Evolutionary conservation across 2,329 filamentous ascomycete species (phyloP).

Genomic region (Trichoderma semiorbis): DNA sequence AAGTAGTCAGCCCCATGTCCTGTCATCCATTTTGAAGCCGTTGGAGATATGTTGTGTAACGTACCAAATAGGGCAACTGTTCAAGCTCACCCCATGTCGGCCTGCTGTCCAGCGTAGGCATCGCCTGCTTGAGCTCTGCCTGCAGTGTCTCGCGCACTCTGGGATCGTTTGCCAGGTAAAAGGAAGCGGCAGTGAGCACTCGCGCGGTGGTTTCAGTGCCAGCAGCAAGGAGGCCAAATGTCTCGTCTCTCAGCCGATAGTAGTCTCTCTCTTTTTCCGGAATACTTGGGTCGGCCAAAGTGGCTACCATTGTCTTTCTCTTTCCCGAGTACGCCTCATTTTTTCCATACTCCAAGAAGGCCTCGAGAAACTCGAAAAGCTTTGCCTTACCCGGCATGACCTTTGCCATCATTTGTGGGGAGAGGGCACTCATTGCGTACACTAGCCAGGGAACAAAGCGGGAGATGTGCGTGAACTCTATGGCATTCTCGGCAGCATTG

Average conservation of each 20-base stretch:
- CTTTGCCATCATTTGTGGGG: neutral
- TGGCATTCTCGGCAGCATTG: conserved; percentile 10
- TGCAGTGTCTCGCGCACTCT: conserved; percentile 16
- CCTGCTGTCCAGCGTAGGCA: conserved; percentile 8
- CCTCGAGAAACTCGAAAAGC: conserved; percentile 4
- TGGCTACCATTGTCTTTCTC: conserved; percentile 11
- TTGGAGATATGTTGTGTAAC: neutral
- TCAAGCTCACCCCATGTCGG: conserved; percentile 19
- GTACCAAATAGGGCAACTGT: conserved; percentile 20
- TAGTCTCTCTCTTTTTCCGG: conserved; percentile 17
- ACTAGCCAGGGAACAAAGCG: conserved; percentile 19
- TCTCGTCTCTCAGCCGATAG: conserved; percentile 22
- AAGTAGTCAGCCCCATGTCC: neutral
- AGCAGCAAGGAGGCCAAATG: conserved; percentile 19
- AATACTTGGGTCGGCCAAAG: conserved; percentile 14
- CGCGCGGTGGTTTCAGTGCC: conserved; percentile 23
- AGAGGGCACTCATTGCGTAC: conserved; percentile 4
- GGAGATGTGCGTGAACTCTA: conserved; percentile 15
- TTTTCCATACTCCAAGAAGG: neutral
- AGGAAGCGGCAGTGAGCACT: conserved; percentile 15
- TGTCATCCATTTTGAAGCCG: neutral
- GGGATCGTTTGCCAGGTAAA: conserved; percentile 17
- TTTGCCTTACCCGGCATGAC: conserved; percentile 16
- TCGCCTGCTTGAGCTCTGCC: conserved; percentile 15
- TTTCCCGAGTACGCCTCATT: neutral